Conservation (phyloP, 2,329 filamentous ascomycete genomes). For the Hortaea sp. region DNA sequence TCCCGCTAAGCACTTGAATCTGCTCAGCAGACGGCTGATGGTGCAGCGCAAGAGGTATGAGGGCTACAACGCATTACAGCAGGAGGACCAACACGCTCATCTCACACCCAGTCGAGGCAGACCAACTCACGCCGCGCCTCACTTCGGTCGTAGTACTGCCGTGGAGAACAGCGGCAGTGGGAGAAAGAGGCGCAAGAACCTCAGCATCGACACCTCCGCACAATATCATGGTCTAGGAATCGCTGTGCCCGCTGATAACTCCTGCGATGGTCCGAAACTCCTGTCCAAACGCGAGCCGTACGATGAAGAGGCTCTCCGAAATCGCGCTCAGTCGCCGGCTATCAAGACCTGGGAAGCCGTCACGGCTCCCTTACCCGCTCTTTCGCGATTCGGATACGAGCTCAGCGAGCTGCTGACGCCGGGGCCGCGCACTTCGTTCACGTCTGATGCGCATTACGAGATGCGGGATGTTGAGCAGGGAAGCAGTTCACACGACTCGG, state of each 20-base stretch:
- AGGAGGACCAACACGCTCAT: background rate
- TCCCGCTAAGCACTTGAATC: constrained; percentile 3
- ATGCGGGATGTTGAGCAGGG: too few species aligned
- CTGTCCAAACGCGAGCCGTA: background rate
- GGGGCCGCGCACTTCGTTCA: background rate
- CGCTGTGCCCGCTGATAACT: constrained; percentile 3
- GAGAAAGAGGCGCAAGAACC: constrained; percentile 2
- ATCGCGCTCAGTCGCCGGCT: background rate
- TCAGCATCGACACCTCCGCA: constrained; percentile 10
- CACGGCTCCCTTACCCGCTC: constrained; percentile 6
- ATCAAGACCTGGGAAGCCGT: constrained; percentile 2
- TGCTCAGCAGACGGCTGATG: background rate
- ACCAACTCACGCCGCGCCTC: too few species aligned
- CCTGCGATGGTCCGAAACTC: background rate
- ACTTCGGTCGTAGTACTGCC: background rate
- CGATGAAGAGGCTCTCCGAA: constrained; percentile 4
- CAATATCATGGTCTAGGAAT: constrained; percentile 9
- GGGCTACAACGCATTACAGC: background rate
- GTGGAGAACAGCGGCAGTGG: background rate
- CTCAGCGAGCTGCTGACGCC: background rate
- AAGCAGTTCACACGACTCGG: too few species aligned
- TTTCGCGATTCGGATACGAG: background rate
- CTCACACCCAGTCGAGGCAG: too few species aligned
- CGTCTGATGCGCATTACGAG: too few species aligned
- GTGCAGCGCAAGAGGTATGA: background rate